Base-by-base conservation (phyloP, 331 rosid species). In the Telfairia occidentalis region DNA sequence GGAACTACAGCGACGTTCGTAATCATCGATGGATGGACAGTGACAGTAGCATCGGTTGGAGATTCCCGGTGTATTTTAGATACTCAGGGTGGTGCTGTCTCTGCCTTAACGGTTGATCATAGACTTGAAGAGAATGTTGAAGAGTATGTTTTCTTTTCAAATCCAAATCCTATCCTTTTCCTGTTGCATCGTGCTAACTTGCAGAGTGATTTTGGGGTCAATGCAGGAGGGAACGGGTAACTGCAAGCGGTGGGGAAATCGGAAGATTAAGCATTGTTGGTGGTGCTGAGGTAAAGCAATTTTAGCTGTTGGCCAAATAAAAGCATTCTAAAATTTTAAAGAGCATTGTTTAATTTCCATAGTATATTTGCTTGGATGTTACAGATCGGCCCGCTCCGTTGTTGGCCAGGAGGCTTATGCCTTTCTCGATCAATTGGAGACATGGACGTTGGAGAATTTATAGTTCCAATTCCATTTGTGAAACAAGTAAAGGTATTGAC, bases 401-500 rank as follows among this genome's bases (percentile, higher is more conserved):
- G 97, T 80, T 94, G 97, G 97, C 97, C 97, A 0, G 98, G 98
- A 42, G 98, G 98, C 76, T 83, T 94, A 71, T 94, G 98, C 83
- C 98, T 94, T 81, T 94, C 98, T 61, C 78, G 98, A 71, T 94
- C 98, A 15, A 94, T 94, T 40, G 97, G 98, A 57, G 98, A 94
- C 87, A 88, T 89, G 96, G 98, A 91, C 78, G 98, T 94, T 48
- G 98, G 97, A 59, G 98, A 94, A 78, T 94, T 84, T 64, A 94
- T 94, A 45, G 97, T 94, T 82, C 98, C 98, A 11, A 76, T 94
- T 76, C 97, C 98, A 34, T 82, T 88, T 70, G 98, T 94, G 79
- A 94, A 94, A 78, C 98, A 94, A 91, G 97, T 94, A 13, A 94
- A 94, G 92, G 98, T 94, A 85, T 54, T n/a, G 10, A 60, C 76